Conservation (phyloP, 108 stramenopile species). For the Skeletonema grethae region DNA sequence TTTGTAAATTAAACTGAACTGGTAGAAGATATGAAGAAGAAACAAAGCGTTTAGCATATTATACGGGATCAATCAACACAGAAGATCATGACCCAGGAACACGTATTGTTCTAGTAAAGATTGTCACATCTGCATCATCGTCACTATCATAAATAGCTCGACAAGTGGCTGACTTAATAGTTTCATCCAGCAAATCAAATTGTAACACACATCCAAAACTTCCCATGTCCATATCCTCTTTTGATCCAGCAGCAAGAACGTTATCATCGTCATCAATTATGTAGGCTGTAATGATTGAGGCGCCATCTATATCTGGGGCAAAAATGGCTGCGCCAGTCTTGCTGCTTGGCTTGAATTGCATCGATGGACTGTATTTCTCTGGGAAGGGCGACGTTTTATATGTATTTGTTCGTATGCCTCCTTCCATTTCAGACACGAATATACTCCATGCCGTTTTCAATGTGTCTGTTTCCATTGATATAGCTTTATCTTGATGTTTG, state of each 20-base stretch:
- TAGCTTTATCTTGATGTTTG: constrained; percentile 8
- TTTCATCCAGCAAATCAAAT: constrained; percentile 24
- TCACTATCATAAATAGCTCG: constrained; percentile 44
- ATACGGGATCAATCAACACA: not conserved
- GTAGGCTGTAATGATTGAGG: constrained; percentile 49
- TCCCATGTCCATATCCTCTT: constrained; percentile 51
- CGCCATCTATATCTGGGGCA: constrained; percentile 13
- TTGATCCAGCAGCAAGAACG: constrained; percentile 55
- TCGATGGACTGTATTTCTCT: constrained; percentile 28
- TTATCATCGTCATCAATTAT: constrained; percentile 43
- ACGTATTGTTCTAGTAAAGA: constrained; percentile 33
- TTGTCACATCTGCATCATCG: constrained; percentile 17
- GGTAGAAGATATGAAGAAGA: not conserved
- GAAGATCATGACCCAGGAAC: constrained; percentile 9
- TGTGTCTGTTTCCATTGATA: not conserved
- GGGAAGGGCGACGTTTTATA: constrained; percentile 41
- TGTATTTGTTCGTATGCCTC: constrained; percentile 21
- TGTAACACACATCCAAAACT: constrained; percentile 39
- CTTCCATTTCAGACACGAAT: constrained; percentile 50
- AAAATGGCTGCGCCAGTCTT: constrained; percentile 48
- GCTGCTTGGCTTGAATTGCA: constrained; percentile 37
- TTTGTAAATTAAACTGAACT: constrained; percentile 1
- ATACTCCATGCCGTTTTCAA: constrained; percentile 43
- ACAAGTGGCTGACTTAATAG: constrained; percentile 23
- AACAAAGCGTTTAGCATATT: not conserved